Base-by-base conservation (phyloP, 2,329 filamentous ascomycete genomes). In the Apiospora phragmitis region DNA sequence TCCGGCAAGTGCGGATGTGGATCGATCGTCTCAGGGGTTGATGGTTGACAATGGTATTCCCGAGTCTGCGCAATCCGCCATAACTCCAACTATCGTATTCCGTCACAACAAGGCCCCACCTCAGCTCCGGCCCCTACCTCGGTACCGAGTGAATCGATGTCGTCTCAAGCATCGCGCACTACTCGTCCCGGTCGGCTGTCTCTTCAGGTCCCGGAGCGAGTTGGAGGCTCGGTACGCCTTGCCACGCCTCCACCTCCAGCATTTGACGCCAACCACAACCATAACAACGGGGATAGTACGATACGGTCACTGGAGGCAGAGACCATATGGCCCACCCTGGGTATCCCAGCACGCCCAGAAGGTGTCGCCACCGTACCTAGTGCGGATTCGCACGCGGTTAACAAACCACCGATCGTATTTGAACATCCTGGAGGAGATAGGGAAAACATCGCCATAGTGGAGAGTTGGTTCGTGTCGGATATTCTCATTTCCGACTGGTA, bases 1-100 rank as follows among this genome's bases (percentile, higher is more conserved):
- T 74, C 90, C 90, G 5, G 91, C 92, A 0, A 93, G 93, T 73
- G 90, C 91, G 14, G 76, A 80, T 4, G 89, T 88, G 18, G 90
- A 89, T 73, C 87, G 65, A 43, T 45, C 41, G 14, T 47, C 38
- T 38, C 41, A 67, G 16, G 38, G 43, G 21, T 79, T 68, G 71
- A 76, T 68, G 73, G 76, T 59, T 73, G 74, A 38, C 69, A 43
- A 26, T 65, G 70, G 8, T 72, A 74, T 55, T 9, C 55, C 32
- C 9, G 75, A 75, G 32, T 71, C 76, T 47, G 72, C 70, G 43
- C 59, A 73, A 79, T 67, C 80, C 77, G 65, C 75, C 77, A 62
- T 74, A 65, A 67, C 73, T 66, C 69, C 72, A 26, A 65, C 76
- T 67, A 73, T 76, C 59, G 74, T 76, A 71, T 73, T 76, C 55